Base-by-base conservation (phyloP, 2,329 filamentous ascomycete species). In the Zymoseptoria crescenta region DNA sequence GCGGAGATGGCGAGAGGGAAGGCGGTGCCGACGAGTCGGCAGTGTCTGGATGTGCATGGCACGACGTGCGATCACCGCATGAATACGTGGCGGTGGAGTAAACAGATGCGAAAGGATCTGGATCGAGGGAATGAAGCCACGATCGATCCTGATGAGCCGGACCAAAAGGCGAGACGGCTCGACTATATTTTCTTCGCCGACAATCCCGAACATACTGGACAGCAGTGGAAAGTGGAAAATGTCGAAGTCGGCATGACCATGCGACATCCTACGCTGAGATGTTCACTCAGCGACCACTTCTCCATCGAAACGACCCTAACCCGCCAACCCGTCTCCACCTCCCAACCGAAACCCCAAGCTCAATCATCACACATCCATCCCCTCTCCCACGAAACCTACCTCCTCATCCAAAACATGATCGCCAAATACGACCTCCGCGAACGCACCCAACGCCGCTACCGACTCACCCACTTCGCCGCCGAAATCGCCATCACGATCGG, bases 281-380 rank as follows among this genome's bases (percentile, higher is more conserved):
- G 91, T 75, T 96, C 91, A 1, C 80, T 97, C 27, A 96, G 91
- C 67, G 93, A 99, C 71, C 94, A 97, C 73, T 97, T 96, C 73
- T 91, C 90, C 21, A 88, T 97, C 56, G 88, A 93, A 72, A 86
- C 89, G 5, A 91, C 89, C 0, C 79, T 97, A 8, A 74, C 77
- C 4, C 79, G 82, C 10, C 56, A 52, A n/a, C 24, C 57, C 13
- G 51, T 54, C 9, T 21, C 59, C 1, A 2, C 54, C 19, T 8
- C 54, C 1, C 35, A 41, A 7, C 21, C 54, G n/a, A 20, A 20
- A 2, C 27, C 53, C 16, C 53, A 51, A 55, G 30, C 20, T 9
- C 10, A n/a, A n/a, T n/a, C 24, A 5, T 6, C 54, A 8, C 29
- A 56, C 1, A 48, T 55, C 9, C 49, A 30, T 5, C 59, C 45